phyloP scores from a whole-genome alignment of 352 stramenopile genomes.

The Phytopythium montanum region DNA sequence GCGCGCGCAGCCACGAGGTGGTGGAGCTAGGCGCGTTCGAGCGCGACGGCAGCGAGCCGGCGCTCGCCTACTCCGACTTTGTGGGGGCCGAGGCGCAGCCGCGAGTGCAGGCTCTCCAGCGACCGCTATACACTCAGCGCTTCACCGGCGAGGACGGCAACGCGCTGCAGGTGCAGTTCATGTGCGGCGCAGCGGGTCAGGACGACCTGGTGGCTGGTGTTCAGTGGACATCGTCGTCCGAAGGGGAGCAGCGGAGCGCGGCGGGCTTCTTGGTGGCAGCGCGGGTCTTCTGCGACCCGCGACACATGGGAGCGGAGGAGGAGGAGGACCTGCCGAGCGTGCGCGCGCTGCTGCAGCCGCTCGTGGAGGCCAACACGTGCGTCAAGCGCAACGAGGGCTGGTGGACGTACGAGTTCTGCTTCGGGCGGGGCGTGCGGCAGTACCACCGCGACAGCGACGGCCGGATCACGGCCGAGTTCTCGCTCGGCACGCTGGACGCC shows the following conservation, averaged over 20 bases:
- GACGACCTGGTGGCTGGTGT: slow-evolving; percentile 47
- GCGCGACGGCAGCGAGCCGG: slow-evolving; percentile 23
- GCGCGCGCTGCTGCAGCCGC: slow-evolving; percentile 42
- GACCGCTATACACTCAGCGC: slow-evolving; percentile 63
- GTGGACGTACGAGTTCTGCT: slow-evolving; percentile 86
- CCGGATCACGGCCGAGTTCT: slow-evolving; percentile 63
- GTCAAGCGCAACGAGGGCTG: slow-evolving; percentile 79
- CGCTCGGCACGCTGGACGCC: slow-evolving; percentile 50
- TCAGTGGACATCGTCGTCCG: slow-evolving; percentile 20
- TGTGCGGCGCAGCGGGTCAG: slow-evolving; percentile 43
- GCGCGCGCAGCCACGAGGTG: slow-evolving; percentile 20
- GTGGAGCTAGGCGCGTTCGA: slow-evolving; percentile 36
- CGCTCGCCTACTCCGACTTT: slow-evolving; percentile 46
- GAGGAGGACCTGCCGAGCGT: slow-evolving; percentile 44
- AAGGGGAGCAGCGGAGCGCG: slow-evolving; percentile 11
- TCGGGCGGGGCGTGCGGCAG: slow-evolving; percentile 62
- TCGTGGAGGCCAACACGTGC: slow-evolving; percentile 48
- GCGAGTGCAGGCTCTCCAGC: slow-evolving; percentile 31
- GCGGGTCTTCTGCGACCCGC: slow-evolving; percentile 60
- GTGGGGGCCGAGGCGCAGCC: slow-evolving; percentile 35
- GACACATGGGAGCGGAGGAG: slow-evolving; percentile 42
- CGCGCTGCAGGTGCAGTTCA: slow-evolving; percentile 61
- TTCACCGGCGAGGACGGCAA: slow-evolving; percentile 20
- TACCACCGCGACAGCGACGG: slow-evolving; percentile 73
- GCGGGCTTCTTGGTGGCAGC: slow-evolving; percentile 62